Evolutionary conservation across 208 protist genomes (phyloP), one percentile per base, ranked within the genome.

Genomic region (Leishmania tropica): DNA sequence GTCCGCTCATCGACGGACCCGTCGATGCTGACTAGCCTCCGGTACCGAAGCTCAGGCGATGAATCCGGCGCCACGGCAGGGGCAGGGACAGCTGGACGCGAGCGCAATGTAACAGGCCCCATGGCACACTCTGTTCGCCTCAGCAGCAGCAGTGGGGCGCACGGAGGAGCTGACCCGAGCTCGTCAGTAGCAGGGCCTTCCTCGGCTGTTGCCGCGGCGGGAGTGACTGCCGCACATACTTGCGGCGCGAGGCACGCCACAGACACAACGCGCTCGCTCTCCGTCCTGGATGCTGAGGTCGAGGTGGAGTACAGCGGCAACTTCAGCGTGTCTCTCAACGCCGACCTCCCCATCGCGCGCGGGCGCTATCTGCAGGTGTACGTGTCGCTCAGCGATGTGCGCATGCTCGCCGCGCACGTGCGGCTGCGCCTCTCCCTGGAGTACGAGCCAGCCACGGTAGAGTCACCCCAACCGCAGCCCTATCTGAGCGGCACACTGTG

Each of bases 271-370:
- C 82, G 82, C 28, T 85, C 82, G 4, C 82, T 85, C 42, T 85
- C 82, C 28, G 78, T 81, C 11, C 48, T 97, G n/a, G 92, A 97
- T 64, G 73, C 92, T 1, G 94, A 97, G 84, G 85, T 87, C 15
- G 92, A 96, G 83, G 85, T 96, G 71, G 92, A 97, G 85, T 97
- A 97, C 86, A 83, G 81, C 73, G 94, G 94, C 2, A 87, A 88
- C 37, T 78, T 94, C 17, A 92, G 92, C 62, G 84, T 91, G 13
- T 92, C 89, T 17, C 86, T 96, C 19, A 84, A 88, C 47, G 92
- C 92, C 2, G 92, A 97, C 78, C 75, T 97, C 48, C 90, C 87
- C 48, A 86, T 97, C 79, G 81, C 79, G 17, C 94, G 94, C 8
- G 94, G 94, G 13, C 84, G 93, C 2, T 91, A 88, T 45, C 83